Base-by-base conservation (phyloP, 306 rosid species). In the Prunus kanzakura region DNA sequence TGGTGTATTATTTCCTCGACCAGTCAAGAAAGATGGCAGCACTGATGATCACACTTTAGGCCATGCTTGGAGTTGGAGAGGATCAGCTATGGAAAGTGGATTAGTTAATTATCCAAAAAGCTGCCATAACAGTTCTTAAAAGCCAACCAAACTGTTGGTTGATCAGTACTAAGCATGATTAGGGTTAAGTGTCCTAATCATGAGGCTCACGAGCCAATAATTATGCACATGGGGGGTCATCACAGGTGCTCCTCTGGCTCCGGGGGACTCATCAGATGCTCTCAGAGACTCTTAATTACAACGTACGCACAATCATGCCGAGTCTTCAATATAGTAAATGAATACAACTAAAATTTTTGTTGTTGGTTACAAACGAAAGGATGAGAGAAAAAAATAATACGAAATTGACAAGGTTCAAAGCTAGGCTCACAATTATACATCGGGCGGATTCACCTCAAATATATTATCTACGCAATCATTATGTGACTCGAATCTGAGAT, bases 101-200 rank as follows among this genome's bases (percentile, higher is more conserved):
- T 72, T 79, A 64, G 61, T 65, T 72, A 72, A 62, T 64, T 4
- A 41, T 56, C 5, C 41, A 75, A 56, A 62, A 75, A 71, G 32
- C 22, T 45, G 55, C 56, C 27, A 76, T 27, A 45, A 38, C 8
- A 55, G 20, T 5, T 46, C 69, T 46, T 58, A 56, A 76, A 82
- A 82, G 75, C 79, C 72, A 64, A 77, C 82, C 78, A 54, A 51
- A 84, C 71, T 66, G 79, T 68, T 85, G 69, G 76, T 74, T 81
- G 43, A 38, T 38, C 50, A 76, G 83, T 62, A 72, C 69, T 71
- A 10, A 52, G 16, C 74, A 64, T 77, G 62, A 85, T 83, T 60
- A 32, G 74, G 76, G 76, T 60, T 69, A 57, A 81, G 64, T 47
- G 64, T 78, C 79, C 78, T 81, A 75, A 77, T 81, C 81, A 77